Conservation (phyloP, 768 basidiomycete species). For the Paxillus rubicundulus region DNA sequence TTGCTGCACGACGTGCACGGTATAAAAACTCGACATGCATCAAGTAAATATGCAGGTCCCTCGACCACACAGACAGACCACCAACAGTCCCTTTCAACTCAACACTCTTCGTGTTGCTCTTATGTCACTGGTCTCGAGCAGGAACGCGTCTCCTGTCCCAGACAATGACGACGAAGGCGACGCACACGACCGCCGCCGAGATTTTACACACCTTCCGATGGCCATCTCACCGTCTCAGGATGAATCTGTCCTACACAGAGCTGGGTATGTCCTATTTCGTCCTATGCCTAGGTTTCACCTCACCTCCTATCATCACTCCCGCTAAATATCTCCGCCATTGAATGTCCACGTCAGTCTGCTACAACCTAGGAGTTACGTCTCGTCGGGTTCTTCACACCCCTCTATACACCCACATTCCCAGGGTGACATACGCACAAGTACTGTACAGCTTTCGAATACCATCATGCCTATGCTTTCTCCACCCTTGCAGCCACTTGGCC, state of each 20-base stretch:
- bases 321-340: too few species aligned
- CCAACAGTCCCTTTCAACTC: not conserved
- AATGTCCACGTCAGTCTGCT: conserved; percentile 42
- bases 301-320: conserved; percentile 1
- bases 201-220: conserved; percentile 3
- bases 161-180: not conserved
- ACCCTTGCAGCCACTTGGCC: not conserved
- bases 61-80: not conserved
- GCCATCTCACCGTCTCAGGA: conserved; percentile 28
- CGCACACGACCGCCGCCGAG: conserved; percentile 11
- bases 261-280: conserved; percentile 43
- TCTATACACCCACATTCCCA: conserved; percentile 47
- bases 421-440: conserved; percentile 61
- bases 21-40: not conserved
- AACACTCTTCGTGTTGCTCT: not conserved
- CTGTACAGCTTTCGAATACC: conserved; percentile 61
- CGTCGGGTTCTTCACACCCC: conserved; percentile 23
- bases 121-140: not conserved
- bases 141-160: not conserved
- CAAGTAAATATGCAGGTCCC: not conserved
- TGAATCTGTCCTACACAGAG: conserved; percentile 47
- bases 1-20: not conserved
- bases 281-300: not conserved
- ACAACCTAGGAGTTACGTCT: conserved; percentile 49
- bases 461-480: conserved; percentile 22